Conservation (phyloP, 768 basidiomycete species). For the Hypsizygus marmoreus region DNA sequence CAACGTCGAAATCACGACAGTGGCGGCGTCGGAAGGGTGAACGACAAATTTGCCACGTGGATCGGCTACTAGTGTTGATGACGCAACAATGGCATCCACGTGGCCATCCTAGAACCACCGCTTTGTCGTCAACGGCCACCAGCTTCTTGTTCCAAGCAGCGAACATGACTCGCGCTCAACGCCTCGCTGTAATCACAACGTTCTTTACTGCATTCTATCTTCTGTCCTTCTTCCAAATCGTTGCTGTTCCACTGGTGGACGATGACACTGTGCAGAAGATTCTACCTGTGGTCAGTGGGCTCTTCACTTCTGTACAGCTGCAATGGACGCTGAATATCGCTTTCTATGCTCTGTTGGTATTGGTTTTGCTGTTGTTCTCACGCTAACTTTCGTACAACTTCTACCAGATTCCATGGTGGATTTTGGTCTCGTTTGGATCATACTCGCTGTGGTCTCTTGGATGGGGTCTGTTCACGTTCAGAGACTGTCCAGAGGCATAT, state of each 20-base stretch:
- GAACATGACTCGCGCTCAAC: constrained; percentile 63
- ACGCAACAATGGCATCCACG: no score
- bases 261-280: constrained; percentile 45
- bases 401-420: constrained; percentile 75
- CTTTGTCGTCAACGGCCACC: no score
- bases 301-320: not conserved
- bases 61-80: no score
- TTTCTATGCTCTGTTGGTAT: not conserved
- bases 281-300: constrained; percentile 56
- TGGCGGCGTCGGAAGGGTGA: no score
- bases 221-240: constrained; percentile 52
- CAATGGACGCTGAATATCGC: not conserved
- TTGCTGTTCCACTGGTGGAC: constrained; percentile 58
- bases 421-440: constrained; percentile 73
- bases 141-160: no score
- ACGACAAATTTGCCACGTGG: no score
- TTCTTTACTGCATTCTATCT: constrained; percentile 51
- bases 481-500: constrained; percentile 79
- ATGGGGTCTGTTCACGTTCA: constrained; percentile 67
- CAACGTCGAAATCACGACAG: no score
- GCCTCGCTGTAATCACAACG: constrained; percentile 48
- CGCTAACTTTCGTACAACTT: not conserved
- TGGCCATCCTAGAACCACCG: no score
- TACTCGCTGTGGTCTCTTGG: constrained; percentile 79
- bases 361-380: not conserved